Evolutionary conservation across 192 early-diverging fungal species (phyloP).

Genomic region (Podila verticillata): DNA sequence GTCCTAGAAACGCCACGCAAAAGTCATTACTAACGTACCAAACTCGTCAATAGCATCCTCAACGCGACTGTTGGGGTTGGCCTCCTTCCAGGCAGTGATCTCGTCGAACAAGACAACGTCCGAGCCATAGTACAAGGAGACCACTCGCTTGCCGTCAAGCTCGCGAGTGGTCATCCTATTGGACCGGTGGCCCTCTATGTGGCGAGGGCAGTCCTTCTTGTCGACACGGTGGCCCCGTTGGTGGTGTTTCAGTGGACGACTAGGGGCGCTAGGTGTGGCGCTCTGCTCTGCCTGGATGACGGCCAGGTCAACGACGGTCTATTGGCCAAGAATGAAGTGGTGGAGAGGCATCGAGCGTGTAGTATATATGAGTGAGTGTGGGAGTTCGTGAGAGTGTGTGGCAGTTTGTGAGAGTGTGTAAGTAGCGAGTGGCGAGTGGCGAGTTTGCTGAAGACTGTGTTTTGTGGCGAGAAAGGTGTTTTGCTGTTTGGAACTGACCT

Average conservation of each 20-base stretch:
- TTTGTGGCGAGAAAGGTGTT: no score
- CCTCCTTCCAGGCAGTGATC: constrained; percentile 27
- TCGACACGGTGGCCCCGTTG: background rate
- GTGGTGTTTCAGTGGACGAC: constrained; percentile 7
- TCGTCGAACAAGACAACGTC: constrained; percentile 40
- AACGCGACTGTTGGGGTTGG: constrained; percentile 34
- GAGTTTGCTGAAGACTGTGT: no score
- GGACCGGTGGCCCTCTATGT: constrained; percentile 25
- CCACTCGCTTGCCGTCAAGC: constrained; percentile 20
- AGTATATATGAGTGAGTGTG: background rate
- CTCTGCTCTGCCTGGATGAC: constrained; percentile 14
- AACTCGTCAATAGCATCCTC: constrained; percentile 44
- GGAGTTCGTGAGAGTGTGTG: background rate
- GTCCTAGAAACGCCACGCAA: background rate
- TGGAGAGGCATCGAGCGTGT: background rate
- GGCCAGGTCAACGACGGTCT: constrained; percentile 32
- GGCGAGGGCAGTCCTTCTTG: constrained; percentile 38
- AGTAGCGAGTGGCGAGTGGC: background rate
- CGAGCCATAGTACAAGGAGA: constrained; percentile 39
- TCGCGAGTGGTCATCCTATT: constrained; percentile 23
- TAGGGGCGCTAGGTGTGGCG: background rate
- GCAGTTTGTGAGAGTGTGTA: background rate
- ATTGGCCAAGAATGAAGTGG: constrained; percentile 10
- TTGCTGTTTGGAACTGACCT: no score
- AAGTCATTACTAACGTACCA: constrained; percentile 12